These are phyloP conservation scores for Zoysia matrella DNA, from an alignment of 202 grass and related monocot genomes.

Conservation along the genomic window DNA sequence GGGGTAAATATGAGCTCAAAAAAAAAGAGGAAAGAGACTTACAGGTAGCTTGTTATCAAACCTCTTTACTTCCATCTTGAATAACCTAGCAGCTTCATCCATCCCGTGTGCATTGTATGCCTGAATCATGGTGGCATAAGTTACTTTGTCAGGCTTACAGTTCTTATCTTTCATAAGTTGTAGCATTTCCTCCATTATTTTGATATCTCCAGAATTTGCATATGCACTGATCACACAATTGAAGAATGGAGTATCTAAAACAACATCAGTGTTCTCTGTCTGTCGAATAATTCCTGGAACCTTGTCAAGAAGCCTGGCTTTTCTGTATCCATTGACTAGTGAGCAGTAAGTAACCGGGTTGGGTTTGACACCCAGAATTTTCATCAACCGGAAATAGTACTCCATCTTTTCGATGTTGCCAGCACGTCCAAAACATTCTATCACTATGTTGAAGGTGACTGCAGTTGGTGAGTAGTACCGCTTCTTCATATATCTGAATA, in stretches of 20 bases:
- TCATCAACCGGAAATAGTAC: conserved; percentile 84
- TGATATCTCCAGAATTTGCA: conserved; percentile 66
- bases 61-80: conserved; percentile 43
- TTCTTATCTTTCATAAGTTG: conserved; percentile 83
- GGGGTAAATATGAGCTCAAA: conserved; percentile 12
- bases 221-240: conserved; percentile 84
- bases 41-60: conserved; percentile 49
- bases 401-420: conserved; percentile 91
- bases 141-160: conserved; percentile 72
- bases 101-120: conserved; percentile 67
- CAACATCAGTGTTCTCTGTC: conserved; percentile 80
- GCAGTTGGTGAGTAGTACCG: conserved; percentile 56
- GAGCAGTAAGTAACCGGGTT: conserved; percentile 85
- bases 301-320: conserved; percentile 69
- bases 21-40: conserved; percentile 20
- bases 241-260: conserved; percentile 85
- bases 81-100: conserved; percentile 60
- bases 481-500: conserved; percentile 80
- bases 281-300: conserved; percentile 78
- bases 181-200: conserved; percentile 92
- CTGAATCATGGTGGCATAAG: conserved; percentile 72
- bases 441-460: conserved; percentile 76
- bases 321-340: conserved; percentile 70
- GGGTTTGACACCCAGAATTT: conserved; percentile 81
- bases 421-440: conserved; percentile 73